Evolutionary conservation across 2,329 filamentous ascomycete species (phyloP), one percentile per base, ranked within the genome.

Genomic region (Tolypocladium paradoxum): DNA sequence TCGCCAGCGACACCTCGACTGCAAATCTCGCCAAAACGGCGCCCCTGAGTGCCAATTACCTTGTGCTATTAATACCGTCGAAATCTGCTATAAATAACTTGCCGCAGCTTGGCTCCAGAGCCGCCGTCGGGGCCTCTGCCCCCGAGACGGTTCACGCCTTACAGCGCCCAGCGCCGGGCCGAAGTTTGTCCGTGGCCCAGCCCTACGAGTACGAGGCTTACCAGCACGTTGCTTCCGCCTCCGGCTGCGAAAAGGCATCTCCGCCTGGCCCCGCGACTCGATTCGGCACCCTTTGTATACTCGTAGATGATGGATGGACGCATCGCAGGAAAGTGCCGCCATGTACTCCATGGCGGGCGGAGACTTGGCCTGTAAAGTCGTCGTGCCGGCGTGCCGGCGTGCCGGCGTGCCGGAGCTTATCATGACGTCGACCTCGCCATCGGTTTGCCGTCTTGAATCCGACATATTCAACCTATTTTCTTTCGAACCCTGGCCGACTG

Each of bases 211-310:
- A n/a, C n/a, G n/a, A n/a, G 8, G 36, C 20, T 20, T 5, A 40
- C 37, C 40, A 56, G 52, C 55, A 58, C 57, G 57, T 58, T 58
- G 55, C 57, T 55, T 58, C 57, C 51, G 38, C 43, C 24, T 33
- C 45, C 49, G 18, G 37, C 24, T 29, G 14, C 24, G 40, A 27
- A 27, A 16, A 45, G 43, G 48, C 31, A 50, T 51, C 52, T 54
- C 43, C 48, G 27, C 49, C 48, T 36, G 36, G 1, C 16, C 24
- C 22, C 43, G 12, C 31, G 43, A 46, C 24, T 31, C 43, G 24
- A 22, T n/a, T 46, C 24, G 43, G 16, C 43, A 3, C n/a, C n/a
- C n/a, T 29, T 6, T 31, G 3, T 7, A n/a, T 31, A 7, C n/a
- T 22, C 7, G 16, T 18, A 31, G 16, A 20, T 45, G 22, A 2